Evolutionary conservation across 306 rosid species (phyloP), one percentile per base, ranked within the genome.

Genomic region (Quercus berberidifolia): DNA sequence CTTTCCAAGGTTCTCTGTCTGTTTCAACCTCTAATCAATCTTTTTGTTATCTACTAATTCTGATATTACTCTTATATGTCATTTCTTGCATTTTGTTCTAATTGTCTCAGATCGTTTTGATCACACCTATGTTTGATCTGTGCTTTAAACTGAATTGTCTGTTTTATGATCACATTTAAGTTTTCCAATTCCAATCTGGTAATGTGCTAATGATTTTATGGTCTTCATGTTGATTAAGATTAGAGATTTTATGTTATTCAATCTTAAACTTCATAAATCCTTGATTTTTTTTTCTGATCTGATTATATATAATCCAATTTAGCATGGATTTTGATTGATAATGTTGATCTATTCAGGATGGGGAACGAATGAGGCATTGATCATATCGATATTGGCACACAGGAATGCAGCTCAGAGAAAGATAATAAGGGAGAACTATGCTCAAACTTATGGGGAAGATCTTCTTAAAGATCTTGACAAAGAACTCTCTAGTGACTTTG

Each of bases 361-460:
- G 93, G 90, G 88, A n/a, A 90, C 93, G 31, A 86, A 90, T 35
- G 88, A 90, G 76, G 83, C 1, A 3, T 69, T 79, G 70, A 87
- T 90, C 82, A 80, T 87, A 65, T 83, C 93, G 68, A 90, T 90
- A 68, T 76, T 87, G 87, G 76, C 88, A 55, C 93, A 90, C 85
- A 85, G 91, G 76, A 85, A 85, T 70, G 85, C 87, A 21, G 78
- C 68, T 59, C 93, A 90, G 63, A 84, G 93, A 55, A 78, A 71
- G 41, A 41, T 64, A 28, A 85, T 90, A 18, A 81, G 83, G 83
- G 81, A 85, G 76, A 55, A 84, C 3, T 89, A 87, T 56, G 71
- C 81, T 17, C 88, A 87, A 55, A 59, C 74, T 18, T 85, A 81
- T 71, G 81, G 84, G 19, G 91, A 87, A 72, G 93, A 87, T 54